Percentiles rank a stretch among this genome's conserved stretches.
phyloP scores from a whole-genome alignment of 1,284 basidiomycete genomes.

The Ustilago cynodontis region DNA sequence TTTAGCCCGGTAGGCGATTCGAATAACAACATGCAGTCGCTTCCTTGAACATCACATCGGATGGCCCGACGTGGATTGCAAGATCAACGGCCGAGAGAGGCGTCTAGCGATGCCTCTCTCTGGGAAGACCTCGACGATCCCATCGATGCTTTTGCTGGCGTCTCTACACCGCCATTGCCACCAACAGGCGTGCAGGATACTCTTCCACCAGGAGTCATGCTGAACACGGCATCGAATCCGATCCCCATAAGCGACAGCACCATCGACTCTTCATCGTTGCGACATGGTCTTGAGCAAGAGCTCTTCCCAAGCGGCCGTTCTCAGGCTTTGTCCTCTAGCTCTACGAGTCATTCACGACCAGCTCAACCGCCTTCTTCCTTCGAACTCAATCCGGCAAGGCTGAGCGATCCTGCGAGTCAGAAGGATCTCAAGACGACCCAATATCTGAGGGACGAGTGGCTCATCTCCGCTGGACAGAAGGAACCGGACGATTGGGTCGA shows the following conservation, averaged over 20 bases:
- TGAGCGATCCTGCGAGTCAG: conserved; percentile 22
- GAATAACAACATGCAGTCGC: neutral
- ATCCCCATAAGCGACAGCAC: conserved; percentile 13
- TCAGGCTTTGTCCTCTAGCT: neutral
- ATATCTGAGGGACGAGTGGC: conserved; percentile 32
- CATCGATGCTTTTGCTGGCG: conserved; percentile 22
- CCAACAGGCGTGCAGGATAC: neutral
- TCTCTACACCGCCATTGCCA: conserved; percentile 22
- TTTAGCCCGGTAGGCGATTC: neutral
- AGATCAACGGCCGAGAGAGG: conserved; percentile 24
- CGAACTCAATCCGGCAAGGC: conserved; percentile 22
- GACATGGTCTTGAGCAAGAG: conserved; percentile 22
- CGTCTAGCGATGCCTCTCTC: conserved; percentile 46
- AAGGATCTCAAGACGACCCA: conserved; percentile 20
- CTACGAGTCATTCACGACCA: neutral
- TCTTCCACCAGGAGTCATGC: neutral
- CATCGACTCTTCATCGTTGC: conserved; percentile 8
- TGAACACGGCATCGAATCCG: conserved; percentile 11
- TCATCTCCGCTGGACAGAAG: conserved; percentile 38
- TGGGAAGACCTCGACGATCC: conserved; percentile 34
- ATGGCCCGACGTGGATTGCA: conserved; percentile 22
- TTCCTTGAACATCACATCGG: neutral
- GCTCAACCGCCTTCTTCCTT: conserved; percentile 14
- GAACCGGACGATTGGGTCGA: conserved; percentile 26
- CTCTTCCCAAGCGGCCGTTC: conserved; percentile 27